Base-by-base conservation (phyloP, 2,329 filamentous ascomycete genomes). In the Diplodia corticola region DNA sequence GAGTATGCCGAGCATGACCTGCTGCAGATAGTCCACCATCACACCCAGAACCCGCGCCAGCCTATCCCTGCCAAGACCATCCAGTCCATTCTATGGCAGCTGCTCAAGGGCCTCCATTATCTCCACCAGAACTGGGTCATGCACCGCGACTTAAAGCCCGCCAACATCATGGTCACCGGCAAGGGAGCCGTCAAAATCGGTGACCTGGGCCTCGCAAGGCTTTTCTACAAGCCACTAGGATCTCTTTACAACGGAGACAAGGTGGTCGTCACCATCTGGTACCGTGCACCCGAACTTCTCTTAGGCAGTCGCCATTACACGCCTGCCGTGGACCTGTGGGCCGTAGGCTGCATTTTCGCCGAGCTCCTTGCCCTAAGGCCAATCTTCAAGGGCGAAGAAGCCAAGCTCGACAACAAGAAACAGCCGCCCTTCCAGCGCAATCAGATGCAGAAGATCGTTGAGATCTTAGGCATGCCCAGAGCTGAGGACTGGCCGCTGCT, bases 201-300 rank as follows among this genome's bases (percentile, higher is more conserved):
- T 48, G 95, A 99, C 78, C 81, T 99, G 48, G 95, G 95, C 2
- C 85, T 99, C 1, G 95, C 95, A 7, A 89, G 95, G 20, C 84
- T 97, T 1, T 98, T 98, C 79, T 90, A 95, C 80, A 97, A 98
- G 75, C 95, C 95, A 0, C 82, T 98, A 0, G 92, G 96, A 73
- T 92, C 91, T 0, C 85, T 99, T 1, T 99, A 95, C 78, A 91
- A 88, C 20, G 95, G 95, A 63, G 95, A 99, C 72, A 99, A 99
- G 77, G 95, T 99, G 2, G 95, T 99, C 63, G 95, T 99, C 15
- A 99, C 95, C 0, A 99, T 99, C 69, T 99, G 95, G 95, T 99
- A 99, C 74, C 91, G 95, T 24, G 95, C 95, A 0, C 95, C 95
- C 0, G 95, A 99, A 78, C 84, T 99, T 4, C 86, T 99, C 1